phyloP scores from a whole-genome alignment of 2,329 filamentous ascomycete species.

The Tolypocladium pustulatum region DNA sequence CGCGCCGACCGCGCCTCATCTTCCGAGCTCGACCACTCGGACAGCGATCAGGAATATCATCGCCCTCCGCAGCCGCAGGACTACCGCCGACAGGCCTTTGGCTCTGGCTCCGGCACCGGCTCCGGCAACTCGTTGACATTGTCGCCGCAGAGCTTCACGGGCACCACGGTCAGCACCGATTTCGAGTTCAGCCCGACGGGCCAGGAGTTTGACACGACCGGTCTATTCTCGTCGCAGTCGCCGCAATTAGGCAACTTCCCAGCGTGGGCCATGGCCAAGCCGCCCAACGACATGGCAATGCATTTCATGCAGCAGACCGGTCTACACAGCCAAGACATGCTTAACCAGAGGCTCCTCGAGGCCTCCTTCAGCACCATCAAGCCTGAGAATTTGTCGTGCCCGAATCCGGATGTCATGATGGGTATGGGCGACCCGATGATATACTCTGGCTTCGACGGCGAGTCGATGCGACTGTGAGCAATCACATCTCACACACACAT shows the following conservation, averaged over 20 bases:
- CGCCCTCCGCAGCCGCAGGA: slow-evolving; percentile 25
- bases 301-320: slow-evolving; percentile 32
- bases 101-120: slow-evolving; percentile 15
- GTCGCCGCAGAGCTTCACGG: slow-evolving; percentile 41
- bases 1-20: slow-evolving; percentile 37
- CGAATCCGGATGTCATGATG: slow-evolving; percentile 45
- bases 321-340: slow-evolving; percentile 32
- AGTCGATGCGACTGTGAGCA: slow-evolving; percentile 28
- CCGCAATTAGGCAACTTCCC: slow-evolving; percentile 22
- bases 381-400: slow-evolving; percentile 41
- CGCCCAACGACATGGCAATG: slow-evolving; percentile 18
- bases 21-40: slow-evolving; percentile 44
- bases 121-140: slow-evolving; percentile 31
- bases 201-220: slow-evolving; percentile 19
- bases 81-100: slow-evolving; percentile 39
- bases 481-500: neutral
- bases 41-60: slow-evolving; percentile 31
- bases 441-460: slow-evolving; percentile 39
- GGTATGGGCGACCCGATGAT: slow-evolving; percentile 50
- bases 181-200: slow-evolving; percentile 25
- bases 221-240: slow-evolving; percentile 24
- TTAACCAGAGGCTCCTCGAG: slow-evolving; percentile 40
- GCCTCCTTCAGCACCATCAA: slow-evolving; percentile 44
- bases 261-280: slow-evolving; percentile 18
- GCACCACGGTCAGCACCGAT: slow-evolving; percentile 26